Conservation (phyloP, 2,329 filamentous ascomycete genomes). For the Beauveria medogensis region DNA sequence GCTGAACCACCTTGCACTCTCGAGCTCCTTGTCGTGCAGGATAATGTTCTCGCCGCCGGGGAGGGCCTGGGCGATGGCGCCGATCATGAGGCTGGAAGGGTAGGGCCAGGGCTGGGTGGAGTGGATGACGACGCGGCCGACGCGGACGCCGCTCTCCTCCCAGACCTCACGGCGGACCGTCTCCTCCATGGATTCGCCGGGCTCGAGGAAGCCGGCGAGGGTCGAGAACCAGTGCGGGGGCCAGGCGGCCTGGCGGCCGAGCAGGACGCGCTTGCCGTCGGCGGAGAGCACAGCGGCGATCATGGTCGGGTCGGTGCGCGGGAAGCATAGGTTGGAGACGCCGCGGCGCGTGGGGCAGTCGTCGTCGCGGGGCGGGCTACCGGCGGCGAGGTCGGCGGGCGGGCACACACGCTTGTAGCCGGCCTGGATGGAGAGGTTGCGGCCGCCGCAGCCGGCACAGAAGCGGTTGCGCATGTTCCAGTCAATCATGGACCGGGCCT, state of each 20-base stretch:
- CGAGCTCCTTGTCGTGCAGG: conserved; percentile 84
- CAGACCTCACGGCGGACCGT: conserved; percentile 76
- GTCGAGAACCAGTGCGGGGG: conserved; percentile 83
- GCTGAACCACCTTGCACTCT: conserved; percentile 81
- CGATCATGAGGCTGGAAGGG: conserved; percentile 78
- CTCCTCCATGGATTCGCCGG: conserved; percentile 77
- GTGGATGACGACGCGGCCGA: conserved; percentile 73
- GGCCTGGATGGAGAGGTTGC: conserved; percentile 69
- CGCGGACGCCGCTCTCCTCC: conserved; percentile 72
- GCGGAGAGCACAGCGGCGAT: conserved; percentile 87
- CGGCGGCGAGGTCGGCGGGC: conserved; percentile 52
- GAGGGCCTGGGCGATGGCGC: conserved; percentile 76
- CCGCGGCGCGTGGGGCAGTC: conserved; percentile 76
- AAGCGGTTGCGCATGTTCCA: conserved; percentile 93
- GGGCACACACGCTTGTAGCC: conserved; percentile 78
- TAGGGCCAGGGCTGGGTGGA: conserved; percentile 85
- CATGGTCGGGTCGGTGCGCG: conserved; percentile 86
- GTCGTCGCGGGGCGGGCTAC: conserved; percentile 42
- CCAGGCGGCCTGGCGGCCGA: conserved; percentile 79
- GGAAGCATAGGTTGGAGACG: conserved; percentile 86
- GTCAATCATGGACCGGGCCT: conserved; percentile 79
- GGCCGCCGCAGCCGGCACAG: conserved; percentile 81
- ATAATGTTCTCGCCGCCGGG: conserved; percentile 70
- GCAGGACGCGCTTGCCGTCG: conserved; percentile 68
- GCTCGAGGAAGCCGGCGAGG: conserved; percentile 79